These are phyloP conservation scores for Seminavis robusta DNA, from an alignment of 108 stramenopile species.

Conservation along the genomic window DNA sequence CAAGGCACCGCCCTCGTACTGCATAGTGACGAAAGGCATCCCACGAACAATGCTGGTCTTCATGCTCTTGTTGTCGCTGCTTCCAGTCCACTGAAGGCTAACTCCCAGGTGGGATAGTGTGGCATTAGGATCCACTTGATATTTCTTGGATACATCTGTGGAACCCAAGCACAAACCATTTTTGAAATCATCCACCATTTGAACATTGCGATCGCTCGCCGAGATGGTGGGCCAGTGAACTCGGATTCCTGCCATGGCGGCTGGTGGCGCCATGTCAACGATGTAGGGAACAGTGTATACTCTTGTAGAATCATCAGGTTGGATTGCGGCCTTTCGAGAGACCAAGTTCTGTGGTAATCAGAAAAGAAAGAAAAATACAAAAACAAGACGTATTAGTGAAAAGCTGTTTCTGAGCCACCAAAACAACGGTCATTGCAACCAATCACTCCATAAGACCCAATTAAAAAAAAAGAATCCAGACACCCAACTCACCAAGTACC, in stretches of 20 bases:
- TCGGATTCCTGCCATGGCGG: slow-evolving; percentile 40
- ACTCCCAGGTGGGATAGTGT: slow-evolving; percentile 37
- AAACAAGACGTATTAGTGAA: neutral
- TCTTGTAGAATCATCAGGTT: slow-evolving; percentile 35
- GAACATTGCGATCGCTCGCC: slow-evolving; percentile 36
- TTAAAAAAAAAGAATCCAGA: no score
- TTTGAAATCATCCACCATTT: slow-evolving; percentile 39
- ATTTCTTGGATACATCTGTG: slow-evolving; percentile 6
- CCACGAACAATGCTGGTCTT: slow-evolving; percentile 72
- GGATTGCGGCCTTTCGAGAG: slow-evolving; percentile 8
- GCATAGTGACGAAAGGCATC: slow-evolving; percentile 82
- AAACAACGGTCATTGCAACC: neutral
- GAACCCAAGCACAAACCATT: slow-evolving; percentile 68
- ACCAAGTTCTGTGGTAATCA: slow-evolving; percentile 7
- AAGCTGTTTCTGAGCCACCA: neutral
- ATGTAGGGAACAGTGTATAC: slow-evolving; percentile 69
- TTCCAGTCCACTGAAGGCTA: slow-evolving; percentile 37
- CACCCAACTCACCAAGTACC: slow-evolving; percentile 19
- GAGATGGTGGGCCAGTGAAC: slow-evolving; percentile 45
- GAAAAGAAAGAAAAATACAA: neutral
- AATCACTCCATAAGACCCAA: neutral
- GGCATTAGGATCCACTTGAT: neutral
- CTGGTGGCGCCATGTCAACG: slow-evolving; percentile 42
- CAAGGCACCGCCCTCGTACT: slow-evolving; percentile 2
- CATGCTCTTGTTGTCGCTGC: slow-evolving; percentile 29